Percentiles rank a stretch among this genome's conserved stretches.
Conservation (phyloP, 2,329 filamentous ascomycete genomes). For the Fusarium newnesense region DNA sequence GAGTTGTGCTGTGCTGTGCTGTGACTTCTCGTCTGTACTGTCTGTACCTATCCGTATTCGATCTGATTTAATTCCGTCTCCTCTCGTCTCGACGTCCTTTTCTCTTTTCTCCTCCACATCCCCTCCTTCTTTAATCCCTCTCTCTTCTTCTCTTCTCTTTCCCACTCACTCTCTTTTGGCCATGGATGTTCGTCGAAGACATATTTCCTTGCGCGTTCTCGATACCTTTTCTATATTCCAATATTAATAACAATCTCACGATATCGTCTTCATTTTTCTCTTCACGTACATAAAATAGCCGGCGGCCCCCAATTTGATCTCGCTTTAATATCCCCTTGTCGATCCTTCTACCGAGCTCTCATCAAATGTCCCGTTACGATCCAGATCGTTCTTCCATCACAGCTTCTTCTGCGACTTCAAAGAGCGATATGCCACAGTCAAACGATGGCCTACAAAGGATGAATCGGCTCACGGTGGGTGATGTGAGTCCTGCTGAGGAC, state of each 20-base stretch:
- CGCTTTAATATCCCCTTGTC: slow-evolving; percentile 19
- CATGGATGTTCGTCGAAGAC: slow-evolving; percentile 15
- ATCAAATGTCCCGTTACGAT: slow-evolving; percentile 28
- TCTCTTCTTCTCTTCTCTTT: neutral
- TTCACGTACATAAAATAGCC: neutral
- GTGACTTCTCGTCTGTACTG: too few species aligned
- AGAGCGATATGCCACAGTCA: slow-evolving; percentile 13
- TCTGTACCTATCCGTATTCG: neutral
- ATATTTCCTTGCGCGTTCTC: neutral
- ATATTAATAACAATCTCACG: slow-evolving; percentile 1
- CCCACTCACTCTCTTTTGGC: slow-evolving; percentile 4
- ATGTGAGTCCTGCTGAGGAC: slow-evolving; percentile 33
- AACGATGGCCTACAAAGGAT: slow-evolving; percentile 10
- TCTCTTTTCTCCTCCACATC: slow-evolving; percentile 14
- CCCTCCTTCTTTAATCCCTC: neutral
- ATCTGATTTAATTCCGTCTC: slow-evolving; percentile 15
- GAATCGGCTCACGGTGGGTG: slow-evolving; percentile 18
- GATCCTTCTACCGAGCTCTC: slow-evolving; percentile 11
- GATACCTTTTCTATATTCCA: slow-evolving; percentile 2
- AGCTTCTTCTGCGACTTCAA: slow-evolving; percentile 12
- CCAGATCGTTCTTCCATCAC: slow-evolving; percentile 11
- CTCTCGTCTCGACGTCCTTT: neutral
- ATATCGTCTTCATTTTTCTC: neutral
- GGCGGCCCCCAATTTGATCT: neutral
- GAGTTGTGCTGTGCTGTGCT: neutral